phyloP scores from a whole-genome alignment of 2,329 filamentous ascomycete species.

The Colletotrichum trifolii region DNA sequence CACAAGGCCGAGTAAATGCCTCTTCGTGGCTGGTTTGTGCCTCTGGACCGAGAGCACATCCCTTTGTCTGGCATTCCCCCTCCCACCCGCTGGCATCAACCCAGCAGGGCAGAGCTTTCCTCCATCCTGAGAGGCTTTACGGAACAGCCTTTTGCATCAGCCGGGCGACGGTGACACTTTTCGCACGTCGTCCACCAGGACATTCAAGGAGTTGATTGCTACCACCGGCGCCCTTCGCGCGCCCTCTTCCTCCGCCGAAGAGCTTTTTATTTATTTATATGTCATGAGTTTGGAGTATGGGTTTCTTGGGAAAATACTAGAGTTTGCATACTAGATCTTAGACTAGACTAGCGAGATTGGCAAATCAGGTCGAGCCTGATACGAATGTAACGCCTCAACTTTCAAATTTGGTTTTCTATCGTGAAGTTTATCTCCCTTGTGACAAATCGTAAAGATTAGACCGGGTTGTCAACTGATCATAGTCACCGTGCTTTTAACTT shows the following conservation, averaged over 20 bases:
- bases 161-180: conserved; percentile 12
- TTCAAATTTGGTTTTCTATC: neutral
- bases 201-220: conserved; percentile 34
- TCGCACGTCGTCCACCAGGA: conserved; percentile 36
- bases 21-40: conserved; percentile 5
- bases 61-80: conserved; percentile 15
- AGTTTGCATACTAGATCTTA: neutral
- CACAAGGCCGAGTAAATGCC: conserved; percentile 50
- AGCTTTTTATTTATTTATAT: conserved; percentile 9
- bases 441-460: neutral
- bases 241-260: conserved; percentile 25
- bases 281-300: conserved; percentile 17
- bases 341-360: conserved; percentile 25
- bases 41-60: neutral
- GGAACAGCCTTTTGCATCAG: conserved; percentile 22
- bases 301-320: conserved; percentile 12
- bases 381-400: conserved; percentile 31
- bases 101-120: conserved; percentile 27
- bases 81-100: conserved; percentile 1
- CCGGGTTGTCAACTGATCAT: too few species aligned
- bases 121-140: conserved; percentile 34
- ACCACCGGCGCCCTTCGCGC: conserved; percentile 11
- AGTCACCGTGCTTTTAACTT: too few species aligned
- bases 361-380: conserved; percentile 24
- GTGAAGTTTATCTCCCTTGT: neutral